Percentiles rank a stretch among this genome's conserved stretches.
Conservation (phyloP, 352 stramenopile genomes). For the Phytophthora ohioensis region DNA sequence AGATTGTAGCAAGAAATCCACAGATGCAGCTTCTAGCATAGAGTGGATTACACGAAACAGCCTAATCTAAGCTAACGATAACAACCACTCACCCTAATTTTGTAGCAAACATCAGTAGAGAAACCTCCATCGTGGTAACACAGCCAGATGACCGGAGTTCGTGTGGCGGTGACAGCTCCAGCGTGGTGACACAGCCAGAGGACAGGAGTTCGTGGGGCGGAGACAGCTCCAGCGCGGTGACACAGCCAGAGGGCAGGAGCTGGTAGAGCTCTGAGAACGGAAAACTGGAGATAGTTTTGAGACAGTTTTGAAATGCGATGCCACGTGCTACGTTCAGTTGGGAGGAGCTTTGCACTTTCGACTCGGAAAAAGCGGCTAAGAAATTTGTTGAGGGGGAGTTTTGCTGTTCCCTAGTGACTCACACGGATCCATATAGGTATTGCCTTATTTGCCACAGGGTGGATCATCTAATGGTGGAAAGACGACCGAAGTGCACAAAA, state of each 20-base stretch:
- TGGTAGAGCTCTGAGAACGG: no score
- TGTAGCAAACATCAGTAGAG: not conserved
- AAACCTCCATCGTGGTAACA: not conserved
- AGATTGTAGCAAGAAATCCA: not conserved
- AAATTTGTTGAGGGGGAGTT: not conserved
- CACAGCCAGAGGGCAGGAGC: not conserved
- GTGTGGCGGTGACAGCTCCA: not conserved
- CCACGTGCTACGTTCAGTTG: not conserved
- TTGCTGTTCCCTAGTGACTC: not conserved
- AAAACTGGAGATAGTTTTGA: not conserved
- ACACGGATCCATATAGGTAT: not conserved
- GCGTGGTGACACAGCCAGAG: not conserved
- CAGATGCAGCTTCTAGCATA: not conserved
- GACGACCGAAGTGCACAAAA: not conserved
- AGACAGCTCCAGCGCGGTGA: not conserved
- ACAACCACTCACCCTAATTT: not conserved
- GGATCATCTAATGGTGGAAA: conserved; percentile 4
- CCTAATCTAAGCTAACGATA: not conserved
- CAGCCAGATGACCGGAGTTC: no score
- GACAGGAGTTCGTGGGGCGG: not conserved
- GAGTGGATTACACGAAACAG: not conserved
- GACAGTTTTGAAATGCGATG: not conserved
- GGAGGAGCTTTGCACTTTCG: not conserved
- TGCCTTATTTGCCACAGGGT: not conserved
- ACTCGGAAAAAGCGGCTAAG: not conserved